Base-by-base conservation (phyloP, 495 filamentous ascomycete species). In the Penicillium bialowiezense region DNA sequence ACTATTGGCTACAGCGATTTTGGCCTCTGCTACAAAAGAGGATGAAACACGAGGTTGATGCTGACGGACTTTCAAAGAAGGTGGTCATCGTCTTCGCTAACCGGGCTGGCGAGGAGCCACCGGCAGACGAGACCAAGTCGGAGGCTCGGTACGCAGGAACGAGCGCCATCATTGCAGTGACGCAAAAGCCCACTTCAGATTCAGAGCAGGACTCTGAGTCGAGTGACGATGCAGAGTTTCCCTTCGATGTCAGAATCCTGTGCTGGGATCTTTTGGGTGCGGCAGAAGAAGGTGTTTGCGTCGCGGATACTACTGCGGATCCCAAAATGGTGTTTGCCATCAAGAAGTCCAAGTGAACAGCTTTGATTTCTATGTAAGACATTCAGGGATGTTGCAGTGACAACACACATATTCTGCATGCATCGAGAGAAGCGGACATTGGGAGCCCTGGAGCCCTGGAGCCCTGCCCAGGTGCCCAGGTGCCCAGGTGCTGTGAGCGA, bases 1-100 rank as follows among this genome's bases (percentile, higher is more conserved):
- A 81, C 18, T 98, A 96, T 68, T 98, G 93, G 93, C 69, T 95
- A n/a, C 82, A 84, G 54, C 75, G 92, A 35, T 73, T 97, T 33
- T 79, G 83, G 59, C 91, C 92, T 2, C 59, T 97, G 1, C 73
- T 92, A 10, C 68, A 75, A 34, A 59, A 60, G 42, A 62, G 70
- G 33, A 73, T 77, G 36, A 71, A 76, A 18, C 73, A 70, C 51
- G 38, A 50, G 7, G 36, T 36, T n/a, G 64, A 68, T 32, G 19
- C 61, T 14, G 65, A 68, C 41, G 56, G 45, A 35, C 10, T 37
- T 29, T 21, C 44, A 14, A 74, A 64, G 50, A 86, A 88, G 56
- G 77, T 89, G 31, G 80, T 95, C 41, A 77, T 95, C 10, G 83
- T 96, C 17, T 86, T 91, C 59, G 88, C 86, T 49, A 97, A 97